These are phyloP conservation scores for Fusarium mundagurra DNA, from an alignment of 2,329 filamentous ascomycete species.

Conservation along the genomic window DNA sequence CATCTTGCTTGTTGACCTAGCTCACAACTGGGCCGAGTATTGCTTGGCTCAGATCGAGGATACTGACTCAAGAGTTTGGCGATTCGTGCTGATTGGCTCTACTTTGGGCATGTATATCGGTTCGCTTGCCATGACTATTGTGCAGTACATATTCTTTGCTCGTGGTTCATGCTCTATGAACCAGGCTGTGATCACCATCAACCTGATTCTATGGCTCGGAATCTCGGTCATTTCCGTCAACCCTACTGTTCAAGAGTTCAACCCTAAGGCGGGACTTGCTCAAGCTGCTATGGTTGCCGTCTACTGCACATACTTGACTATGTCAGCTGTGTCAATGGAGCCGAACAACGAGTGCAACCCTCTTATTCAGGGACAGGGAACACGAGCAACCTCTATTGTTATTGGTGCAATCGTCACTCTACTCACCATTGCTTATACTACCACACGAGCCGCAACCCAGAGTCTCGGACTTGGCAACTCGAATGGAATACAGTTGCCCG, in stretches of 20 bases:
- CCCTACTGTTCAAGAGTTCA: constrained; percentile 88
- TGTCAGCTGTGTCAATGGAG: constrained; percentile 99
- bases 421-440: constrained; percentile 96
- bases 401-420: constrained; percentile 96
- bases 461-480: constrained; percentile 73
- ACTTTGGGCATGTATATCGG: constrained; percentile 93
- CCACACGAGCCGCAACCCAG: constrained; percentile 93
- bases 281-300: constrained; percentile 97
- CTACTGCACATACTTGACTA: constrained; percentile 98
- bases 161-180: constrained; percentile 88
- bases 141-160: constrained; percentile 98
- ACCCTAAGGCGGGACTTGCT: constrained; percentile 93
- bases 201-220: constrained; percentile 82
- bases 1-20: constrained; percentile 91
- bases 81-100: constrained; percentile 86
- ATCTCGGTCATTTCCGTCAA: constrained; percentile 90
- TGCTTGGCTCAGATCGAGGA: constrained; percentile 94
- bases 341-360: constrained; percentile 97
- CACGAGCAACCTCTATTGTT: constrained; percentile 88
- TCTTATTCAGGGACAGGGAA: constrained; percentile 83
- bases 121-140: constrained; percentile 90
- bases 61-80: constrained; percentile 85
- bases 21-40: constrained; percentile 96
- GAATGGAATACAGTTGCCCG: constrained; percentile 65
- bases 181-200: constrained; percentile 94